Evolutionary conservation across 495 filamentous ascomycete genomes (phyloP).

Genomic region (Daldinia childiae): DNA sequence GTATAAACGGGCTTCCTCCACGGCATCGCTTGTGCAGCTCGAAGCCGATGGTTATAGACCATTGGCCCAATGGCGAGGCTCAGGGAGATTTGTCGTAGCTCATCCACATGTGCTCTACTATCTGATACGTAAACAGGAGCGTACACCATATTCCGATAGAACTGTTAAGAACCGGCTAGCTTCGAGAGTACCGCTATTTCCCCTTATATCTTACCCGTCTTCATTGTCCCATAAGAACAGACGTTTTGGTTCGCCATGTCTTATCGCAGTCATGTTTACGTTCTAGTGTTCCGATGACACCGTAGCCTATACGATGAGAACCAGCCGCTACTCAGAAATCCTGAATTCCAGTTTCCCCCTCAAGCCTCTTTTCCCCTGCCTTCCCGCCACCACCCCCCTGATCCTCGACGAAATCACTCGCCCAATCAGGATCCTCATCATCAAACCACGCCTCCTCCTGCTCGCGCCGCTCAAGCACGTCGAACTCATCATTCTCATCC

Average conservation of each 20-base stretch:
- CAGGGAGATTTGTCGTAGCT: neutral
- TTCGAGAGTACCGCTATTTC: too few relatives aligned
- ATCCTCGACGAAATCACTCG: slow-evolving; percentile 65
- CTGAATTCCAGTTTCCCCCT: slow-evolving; percentile 81
- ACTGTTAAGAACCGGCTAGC: too few relatives aligned
- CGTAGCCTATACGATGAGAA: neutral
- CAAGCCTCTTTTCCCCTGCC: slow-evolving; percentile 49
- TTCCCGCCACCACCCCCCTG: slow-evolving; percentile 62
- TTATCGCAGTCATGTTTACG: too few relatives aligned
- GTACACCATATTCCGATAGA: too few relatives aligned
- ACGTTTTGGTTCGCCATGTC: neutral
- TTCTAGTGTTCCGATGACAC: too few relatives aligned
- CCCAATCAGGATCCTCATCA: slow-evolving; percentile 75
- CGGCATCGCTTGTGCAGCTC: neutral
- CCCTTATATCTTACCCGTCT: too few relatives aligned
- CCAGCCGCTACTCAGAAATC: slow-evolving; percentile 67
- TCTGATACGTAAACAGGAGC: neutral
- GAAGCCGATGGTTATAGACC: neutral
- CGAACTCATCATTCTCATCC: slow-evolving; percentile 74
- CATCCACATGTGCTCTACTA: neutral
- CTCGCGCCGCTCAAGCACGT: slow-evolving; percentile 69
- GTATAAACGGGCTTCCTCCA: neutral
- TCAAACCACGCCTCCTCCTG: slow-evolving; percentile 77
- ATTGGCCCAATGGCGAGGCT: too few relatives aligned
- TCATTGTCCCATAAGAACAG: neutral